Percentiles rank a stretch among this genome's conserved stretches.
Conservation (phyloP, 2,329 filamentous ascomycete species). For the Talaromyces sp. region DNA sequence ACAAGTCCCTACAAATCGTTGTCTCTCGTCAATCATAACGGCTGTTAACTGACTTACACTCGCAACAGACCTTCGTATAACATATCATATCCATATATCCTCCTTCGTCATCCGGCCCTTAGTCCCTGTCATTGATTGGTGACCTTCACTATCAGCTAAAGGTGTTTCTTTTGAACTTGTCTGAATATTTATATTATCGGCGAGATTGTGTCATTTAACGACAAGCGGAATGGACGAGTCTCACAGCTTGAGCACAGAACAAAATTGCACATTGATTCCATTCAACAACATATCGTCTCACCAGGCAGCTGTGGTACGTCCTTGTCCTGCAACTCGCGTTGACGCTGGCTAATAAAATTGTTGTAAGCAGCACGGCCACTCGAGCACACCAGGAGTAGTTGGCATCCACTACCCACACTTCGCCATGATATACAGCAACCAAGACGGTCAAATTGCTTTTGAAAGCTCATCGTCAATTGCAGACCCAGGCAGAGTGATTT, state of each 20-base stretch:
- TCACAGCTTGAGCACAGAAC: slow-evolving; percentile 13
- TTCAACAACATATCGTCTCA: slow-evolving; percentile 21
- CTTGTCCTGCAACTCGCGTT: neutral
- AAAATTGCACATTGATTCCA: slow-evolving; percentile 7
- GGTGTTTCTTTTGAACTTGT: neutral
- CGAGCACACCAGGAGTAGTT: slow-evolving; percentile 19
- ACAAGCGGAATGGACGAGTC: slow-evolving; percentile 13
- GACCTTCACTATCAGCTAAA: neutral
- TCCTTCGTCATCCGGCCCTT: neutral
- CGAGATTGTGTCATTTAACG: neutral
- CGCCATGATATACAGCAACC: slow-evolving; percentile 37
- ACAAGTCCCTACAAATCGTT: neutral
- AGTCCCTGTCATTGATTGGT: neutral
- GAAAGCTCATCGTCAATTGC: slow-evolving; percentile 33
- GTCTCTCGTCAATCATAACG: neutral
- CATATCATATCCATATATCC: neutral
- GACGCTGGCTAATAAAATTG: neutral
- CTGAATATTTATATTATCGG: neutral
- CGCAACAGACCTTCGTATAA: neutral
- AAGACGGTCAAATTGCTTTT: slow-evolving; percentile 31
- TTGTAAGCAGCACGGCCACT: slow-evolving; percentile 19
- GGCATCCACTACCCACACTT: slow-evolving; percentile 32
- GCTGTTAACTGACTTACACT: neutral
- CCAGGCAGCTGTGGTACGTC: slow-evolving; percentile 21
- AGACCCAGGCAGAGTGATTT: slow-evolving; percentile 31